Percentiles rank a stretch among this genome's conserved stretches.
Evolutionary conservation across 1,284 basidiomycete genomes (phyloP).

Genomic region (Sanghuangporus sanghuang): DNA sequence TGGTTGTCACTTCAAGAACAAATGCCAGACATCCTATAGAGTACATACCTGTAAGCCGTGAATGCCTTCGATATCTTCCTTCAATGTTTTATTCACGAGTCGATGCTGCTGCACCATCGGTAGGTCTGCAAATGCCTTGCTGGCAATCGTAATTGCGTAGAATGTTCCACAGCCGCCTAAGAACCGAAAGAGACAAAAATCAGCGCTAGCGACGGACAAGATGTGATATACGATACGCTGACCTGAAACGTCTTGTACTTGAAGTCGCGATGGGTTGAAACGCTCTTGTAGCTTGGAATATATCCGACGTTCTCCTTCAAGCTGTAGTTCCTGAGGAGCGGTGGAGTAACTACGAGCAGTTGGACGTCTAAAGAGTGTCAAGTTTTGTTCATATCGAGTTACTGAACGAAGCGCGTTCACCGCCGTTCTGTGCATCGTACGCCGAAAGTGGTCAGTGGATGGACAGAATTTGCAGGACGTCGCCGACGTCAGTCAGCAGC

Average conservation of each 20-base stretch:
- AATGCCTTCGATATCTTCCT: conserved; percentile 87
- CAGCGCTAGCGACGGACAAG: background rate
- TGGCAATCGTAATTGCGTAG: conserved; percentile 89
- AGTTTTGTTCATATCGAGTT: background rate
- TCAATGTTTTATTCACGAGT: conserved; percentile 83
- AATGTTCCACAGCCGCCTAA: conserved; percentile 94
- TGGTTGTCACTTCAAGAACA: background rate
- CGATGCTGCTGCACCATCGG: conserved; percentile 91
- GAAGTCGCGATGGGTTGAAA: conserved; percentile 72
- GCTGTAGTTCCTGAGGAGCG: conserved; percentile 23
- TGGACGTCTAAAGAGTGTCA: background rate
- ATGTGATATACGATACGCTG: background rate
- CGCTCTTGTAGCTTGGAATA: conserved; percentile 65
- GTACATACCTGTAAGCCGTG: conserved; percentile 85
- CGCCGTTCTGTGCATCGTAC: conserved; percentile 2
- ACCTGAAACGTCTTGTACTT: conserved; percentile 91
- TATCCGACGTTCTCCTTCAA: conserved; percentile 68
- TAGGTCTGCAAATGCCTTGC: conserved; percentile 80
- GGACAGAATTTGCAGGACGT: background rate
- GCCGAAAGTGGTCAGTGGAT: background rate
- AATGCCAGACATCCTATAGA: background rate
- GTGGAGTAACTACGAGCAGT: background rate
- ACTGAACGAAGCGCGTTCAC: background rate
- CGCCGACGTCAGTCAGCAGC: background rate
- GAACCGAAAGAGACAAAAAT: background rate